Base-by-base conservation (phyloP, 2,329 filamentous ascomycete species). In the Polychaeton citri region DNA sequence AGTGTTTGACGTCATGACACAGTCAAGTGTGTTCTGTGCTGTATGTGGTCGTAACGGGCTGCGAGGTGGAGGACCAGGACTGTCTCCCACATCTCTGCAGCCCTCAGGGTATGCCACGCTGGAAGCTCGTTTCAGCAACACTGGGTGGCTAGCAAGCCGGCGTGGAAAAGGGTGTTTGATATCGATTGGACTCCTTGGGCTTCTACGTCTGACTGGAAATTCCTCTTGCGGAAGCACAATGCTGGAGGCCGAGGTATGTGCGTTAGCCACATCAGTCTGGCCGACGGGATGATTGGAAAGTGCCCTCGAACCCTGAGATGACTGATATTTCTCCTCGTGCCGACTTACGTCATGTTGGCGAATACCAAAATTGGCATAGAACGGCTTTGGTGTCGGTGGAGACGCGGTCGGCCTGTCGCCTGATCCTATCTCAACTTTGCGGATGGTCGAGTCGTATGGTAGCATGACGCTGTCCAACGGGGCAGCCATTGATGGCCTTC, bases 11-110 rank as follows among this genome's bases (percentile, higher is more conserved):
- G 42, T 36, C 3, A 51, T 44, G 15, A 51, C 34, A n/a, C 37
- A 41, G 16, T 53, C 51, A 21, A 54, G 51, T 3, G 42, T 51
- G 9, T 44, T 37, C 10, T 44, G 44, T 32, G 51, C 51, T 13
- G 43, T 40, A 21, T 44, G 39, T 12, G 51, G 31, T 32, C 55
- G 39, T 21, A 57, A 37, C 2, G 55, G 54, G 34, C 51, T 56
- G 6, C 46, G 47, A n/a, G 54, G 52, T 12, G 54, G 54, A 15
- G 53, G 52, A 30, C 54, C 55, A 17, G 54, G 54, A 34, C 51
- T 54, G 13, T 53, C 46, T 1, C 50, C 50, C 12, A 52, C 32
- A 21, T 47, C 50, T 26, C 48, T 37, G 17, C 43, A 44, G 16
- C 49, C 47, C 24, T 53, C 35, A 2, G 48, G 46, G 3, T 49